Percentiles rank a stretch among this genome's conserved stretches.
Conservation (phyloP, 495 filamentous ascomycete species). For the Lasiosphaeriaceae sp. region DNA sequence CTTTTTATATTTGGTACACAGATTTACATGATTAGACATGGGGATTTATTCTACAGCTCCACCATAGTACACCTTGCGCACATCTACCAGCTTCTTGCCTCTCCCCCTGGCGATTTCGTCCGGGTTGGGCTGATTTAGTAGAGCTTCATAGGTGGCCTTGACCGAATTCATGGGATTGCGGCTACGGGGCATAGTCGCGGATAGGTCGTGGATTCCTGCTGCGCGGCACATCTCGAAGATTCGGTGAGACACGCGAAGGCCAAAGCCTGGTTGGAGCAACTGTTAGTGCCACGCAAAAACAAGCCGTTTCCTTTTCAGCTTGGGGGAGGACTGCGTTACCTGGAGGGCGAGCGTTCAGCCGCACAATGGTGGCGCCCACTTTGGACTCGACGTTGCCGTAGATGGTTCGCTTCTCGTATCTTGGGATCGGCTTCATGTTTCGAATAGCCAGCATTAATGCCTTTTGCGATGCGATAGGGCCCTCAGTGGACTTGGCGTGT, state of each 20-base stretch:
- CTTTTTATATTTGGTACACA: too few relatives aligned
- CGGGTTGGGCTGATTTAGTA: conserved; percentile 77
- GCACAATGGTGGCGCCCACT: conserved; percentile 75
- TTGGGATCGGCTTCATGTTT: conserved; percentile 79
- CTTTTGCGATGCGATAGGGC: conserved; percentile 56
- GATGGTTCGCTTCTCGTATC: conserved; percentile 90
- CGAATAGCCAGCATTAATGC: conserved; percentile 72
- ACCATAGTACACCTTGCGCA: conserved; percentile 94
- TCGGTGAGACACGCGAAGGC: conserved; percentile 80
- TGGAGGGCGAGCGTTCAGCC: conserved; percentile 77
- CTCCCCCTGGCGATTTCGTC: conserved; percentile 81
- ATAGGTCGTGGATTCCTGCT: conserved; percentile 79
- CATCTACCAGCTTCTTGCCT: conserved; percentile 93
- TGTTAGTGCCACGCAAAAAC: conserved; percentile 19
- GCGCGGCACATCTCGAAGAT: conserved; percentile 89
- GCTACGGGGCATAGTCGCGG: conserved; percentile 70
- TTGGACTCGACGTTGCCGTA: conserved; percentile 82
- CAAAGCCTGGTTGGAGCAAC: conserved; percentile 51
- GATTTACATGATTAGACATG: too few relatives aligned
- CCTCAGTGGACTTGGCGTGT: conserved; percentile 79
- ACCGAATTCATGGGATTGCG: conserved; percentile 95
- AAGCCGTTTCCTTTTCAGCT: too few relatives aligned
- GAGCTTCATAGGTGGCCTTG: conserved; percentile 80
- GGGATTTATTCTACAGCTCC: conserved; percentile 54
- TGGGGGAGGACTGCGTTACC: conserved; percentile 66